Percentiles rank a stretch among this genome's conserved stretches.
Conservation (phyloP, 768 basidiomycete species). For the Exidia glandulosa region DNA sequence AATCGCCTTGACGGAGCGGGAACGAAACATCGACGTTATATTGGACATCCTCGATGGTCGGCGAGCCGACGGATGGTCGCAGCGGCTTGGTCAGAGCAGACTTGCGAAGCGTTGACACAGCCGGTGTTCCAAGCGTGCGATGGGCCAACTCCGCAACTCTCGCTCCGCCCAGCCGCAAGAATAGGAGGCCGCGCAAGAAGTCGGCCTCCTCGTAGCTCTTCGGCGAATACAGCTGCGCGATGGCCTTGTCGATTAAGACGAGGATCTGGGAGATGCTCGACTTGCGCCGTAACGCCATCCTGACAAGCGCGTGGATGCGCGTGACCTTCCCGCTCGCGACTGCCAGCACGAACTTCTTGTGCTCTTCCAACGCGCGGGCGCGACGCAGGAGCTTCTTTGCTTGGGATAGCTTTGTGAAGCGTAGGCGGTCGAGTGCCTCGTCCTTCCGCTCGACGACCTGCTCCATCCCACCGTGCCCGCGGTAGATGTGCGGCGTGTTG, state of each 20-base stretch:
- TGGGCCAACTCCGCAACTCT: constrained; percentile 12
- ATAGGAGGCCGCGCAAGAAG: constrained; percentile 8
- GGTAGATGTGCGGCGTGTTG: constrained; percentile 8
- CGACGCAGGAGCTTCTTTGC: constrained; percentile 5
- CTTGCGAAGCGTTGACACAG: background rate
- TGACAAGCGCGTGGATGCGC: constrained; percentile 10
- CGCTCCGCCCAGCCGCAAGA: constrained; percentile 13
- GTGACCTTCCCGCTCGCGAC: constrained; percentile 13
- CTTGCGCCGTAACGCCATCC: constrained; percentile 6
- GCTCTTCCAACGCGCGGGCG: constrained; percentile 5
- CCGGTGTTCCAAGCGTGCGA: background rate
- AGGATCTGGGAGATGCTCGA: constrained; percentile 12
- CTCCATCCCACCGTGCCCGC: constrained; percentile 6
- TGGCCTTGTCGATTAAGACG: constrained; percentile 9
- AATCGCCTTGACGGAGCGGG: background rate
- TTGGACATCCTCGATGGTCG: background rate
- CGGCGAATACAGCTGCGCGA: constrained; percentile 10
- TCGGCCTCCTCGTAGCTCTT: constrained; percentile 13
- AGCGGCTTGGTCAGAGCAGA: background rate
- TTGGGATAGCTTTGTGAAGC: constrained; percentile 7
- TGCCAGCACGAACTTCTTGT: constrained; percentile 15
- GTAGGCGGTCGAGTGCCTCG: constrained; percentile 1
- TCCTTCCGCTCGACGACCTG: constrained; percentile 5
- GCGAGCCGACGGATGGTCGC: background rate
- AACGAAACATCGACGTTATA: background rate